phyloP scores from a whole-genome alignment of 306 rosid species.

The Cicer bijugum region DNA sequence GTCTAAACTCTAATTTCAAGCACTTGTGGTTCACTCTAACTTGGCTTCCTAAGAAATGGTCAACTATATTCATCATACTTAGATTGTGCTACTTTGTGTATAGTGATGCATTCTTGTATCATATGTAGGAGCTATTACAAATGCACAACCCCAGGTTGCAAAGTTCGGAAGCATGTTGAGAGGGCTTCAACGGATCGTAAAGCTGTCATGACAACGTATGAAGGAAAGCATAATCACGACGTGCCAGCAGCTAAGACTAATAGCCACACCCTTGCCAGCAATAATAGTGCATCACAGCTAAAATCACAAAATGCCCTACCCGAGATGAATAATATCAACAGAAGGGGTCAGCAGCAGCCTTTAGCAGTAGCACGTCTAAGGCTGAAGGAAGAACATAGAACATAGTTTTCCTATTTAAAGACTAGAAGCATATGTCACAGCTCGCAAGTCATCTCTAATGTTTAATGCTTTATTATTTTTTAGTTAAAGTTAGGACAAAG shows the following conservation, averaged over 20 bases:
- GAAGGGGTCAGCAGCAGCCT: constrained; percentile 48
- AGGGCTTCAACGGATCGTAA: constrained; percentile 83
- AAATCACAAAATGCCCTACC: constrained; percentile 51
- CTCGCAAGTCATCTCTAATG: constrained; percentile 19
- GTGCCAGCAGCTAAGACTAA: constrained; percentile 75
- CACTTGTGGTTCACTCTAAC: neutral
- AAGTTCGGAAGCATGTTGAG: constrained; percentile 85
- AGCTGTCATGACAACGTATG: constrained; percentile 91
- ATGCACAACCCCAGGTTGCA: constrained; percentile 77
- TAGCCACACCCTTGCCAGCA: constrained; percentile 66
- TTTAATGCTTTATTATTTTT: constrained; percentile 39
- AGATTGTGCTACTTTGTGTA: neutral
- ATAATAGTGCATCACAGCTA: constrained; percentile 44
- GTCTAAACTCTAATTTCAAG: neutral
- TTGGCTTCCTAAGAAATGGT: neutral
- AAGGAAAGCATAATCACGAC: constrained; percentile 87
- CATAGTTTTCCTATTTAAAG: constrained; percentile 45
- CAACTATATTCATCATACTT: neutral
- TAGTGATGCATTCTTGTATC: constrained; percentile 22
- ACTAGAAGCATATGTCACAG: constrained; percentile 27
- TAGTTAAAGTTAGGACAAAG: constrained; percentile 50
- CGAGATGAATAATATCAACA: constrained; percentile 43
- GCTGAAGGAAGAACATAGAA: constrained; percentile 73
- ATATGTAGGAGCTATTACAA: constrained; percentile 83
- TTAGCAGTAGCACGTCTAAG: constrained; percentile 58